Evolutionary conservation across 1,139 yeast genomes (phyloP).

Genomic region (Zygoascus meyerae): DNA sequence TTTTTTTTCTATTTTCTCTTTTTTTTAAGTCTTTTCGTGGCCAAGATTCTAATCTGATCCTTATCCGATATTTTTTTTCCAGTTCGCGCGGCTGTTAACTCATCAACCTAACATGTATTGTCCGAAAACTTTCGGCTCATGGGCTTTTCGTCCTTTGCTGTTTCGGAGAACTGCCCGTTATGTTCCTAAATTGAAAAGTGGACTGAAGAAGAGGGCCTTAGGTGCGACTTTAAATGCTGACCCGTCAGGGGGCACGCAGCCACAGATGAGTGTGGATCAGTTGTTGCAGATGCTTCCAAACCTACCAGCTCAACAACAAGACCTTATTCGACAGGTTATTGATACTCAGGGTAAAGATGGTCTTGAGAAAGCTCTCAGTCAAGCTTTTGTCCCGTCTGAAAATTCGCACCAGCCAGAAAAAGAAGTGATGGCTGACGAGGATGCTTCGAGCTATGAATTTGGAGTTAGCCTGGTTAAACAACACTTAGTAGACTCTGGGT

Average conservation of each 20-base stretch:
- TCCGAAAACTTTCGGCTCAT: no score
- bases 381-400: neutral
- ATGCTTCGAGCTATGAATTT: constrained; percentile 3
- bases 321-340: constrained; percentile 12
- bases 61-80: no score
- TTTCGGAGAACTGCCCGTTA: constrained; percentile 2
- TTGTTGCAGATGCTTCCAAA: constrained; percentile 12
- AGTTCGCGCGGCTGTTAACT: no score
- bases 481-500: constrained; percentile 1
- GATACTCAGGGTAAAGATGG: constrained; percentile 12
- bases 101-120: no score
- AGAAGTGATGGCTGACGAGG: neutral
- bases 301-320: constrained; percentile 15
- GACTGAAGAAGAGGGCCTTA: no score
- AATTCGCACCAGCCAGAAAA: neutral
- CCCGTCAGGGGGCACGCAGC: neutral
- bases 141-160: no score
- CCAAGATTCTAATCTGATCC: no score
- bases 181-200: constrained; percentile 6
- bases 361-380: constrained; percentile 7
- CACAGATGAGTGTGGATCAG: constrained; percentile 10
- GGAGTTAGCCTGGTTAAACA: neutral
- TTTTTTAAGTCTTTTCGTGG: no score
- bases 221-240: neutral
- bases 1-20: no score